phyloP scores from a whole-genome alignment of 75 land plant genomes.

The Picea sitchensis region DNA sequence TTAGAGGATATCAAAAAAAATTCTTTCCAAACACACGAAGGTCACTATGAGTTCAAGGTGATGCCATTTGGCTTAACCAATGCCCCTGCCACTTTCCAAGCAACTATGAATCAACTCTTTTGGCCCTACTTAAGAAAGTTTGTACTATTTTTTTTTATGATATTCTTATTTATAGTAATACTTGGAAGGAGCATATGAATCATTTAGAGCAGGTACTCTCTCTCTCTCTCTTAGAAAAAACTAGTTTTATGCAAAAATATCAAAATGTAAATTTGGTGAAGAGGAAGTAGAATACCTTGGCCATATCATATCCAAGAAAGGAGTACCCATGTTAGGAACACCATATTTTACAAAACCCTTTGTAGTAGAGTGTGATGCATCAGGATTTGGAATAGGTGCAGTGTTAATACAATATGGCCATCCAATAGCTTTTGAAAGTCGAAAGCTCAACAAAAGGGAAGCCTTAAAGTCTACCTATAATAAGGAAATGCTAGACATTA shows the following conservation, averaged over 20 bases:
- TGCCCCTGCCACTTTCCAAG: neutral
- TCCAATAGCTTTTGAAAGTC: neutral
- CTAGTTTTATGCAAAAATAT: neutral
- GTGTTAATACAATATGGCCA: neutral
- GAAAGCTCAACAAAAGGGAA: neutral
- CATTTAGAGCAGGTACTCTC: neutral
- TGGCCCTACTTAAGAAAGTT: no score
- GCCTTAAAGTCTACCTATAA: neutral
- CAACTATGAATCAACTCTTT: neutral
- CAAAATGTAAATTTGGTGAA: neutral
- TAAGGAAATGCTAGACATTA: conserved; percentile 6
- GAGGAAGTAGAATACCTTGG: neutral
- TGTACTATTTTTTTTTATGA: no score
- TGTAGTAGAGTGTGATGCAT: neutral
- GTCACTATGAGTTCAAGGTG: neutral
- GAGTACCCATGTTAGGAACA: neutral
- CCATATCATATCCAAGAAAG: neutral
- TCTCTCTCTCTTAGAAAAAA: neutral
- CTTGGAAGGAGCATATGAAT: neutral
- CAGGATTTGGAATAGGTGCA: neutral
- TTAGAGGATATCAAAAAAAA: neutral
- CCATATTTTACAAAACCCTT: neutral
- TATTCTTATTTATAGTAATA: neutral
- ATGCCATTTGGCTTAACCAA: neutral
- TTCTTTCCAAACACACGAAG: neutral